Conservation (phyloP, 2,329 filamentous ascomycete genomes). For the Zymoseptoria passerinii region DNA sequence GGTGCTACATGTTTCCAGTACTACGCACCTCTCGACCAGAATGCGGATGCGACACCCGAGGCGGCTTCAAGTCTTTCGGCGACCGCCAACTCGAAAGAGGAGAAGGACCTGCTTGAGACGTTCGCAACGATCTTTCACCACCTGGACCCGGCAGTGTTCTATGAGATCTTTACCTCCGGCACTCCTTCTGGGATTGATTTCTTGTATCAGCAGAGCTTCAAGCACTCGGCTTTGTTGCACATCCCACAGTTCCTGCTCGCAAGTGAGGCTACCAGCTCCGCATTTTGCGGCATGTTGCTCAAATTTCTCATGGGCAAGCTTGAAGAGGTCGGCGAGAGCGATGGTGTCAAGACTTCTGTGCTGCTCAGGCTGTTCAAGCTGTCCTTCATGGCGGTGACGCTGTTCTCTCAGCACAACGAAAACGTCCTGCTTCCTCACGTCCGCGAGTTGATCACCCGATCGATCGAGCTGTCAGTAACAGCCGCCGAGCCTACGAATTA, state of each 20-base stretch:
- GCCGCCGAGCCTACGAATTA: conserved; percentile 99
- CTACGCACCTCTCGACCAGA: conserved; percentile 79
- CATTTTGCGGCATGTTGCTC: conserved; percentile 95
- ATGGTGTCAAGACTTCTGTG: conserved; percentile 88
- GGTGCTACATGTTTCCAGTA: conserved; percentile 95
- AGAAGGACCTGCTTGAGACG: conserved; percentile 93
- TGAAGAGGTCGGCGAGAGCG: conserved; percentile 83
- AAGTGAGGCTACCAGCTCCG: conserved; percentile 95
- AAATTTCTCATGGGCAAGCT: conserved; percentile 97
- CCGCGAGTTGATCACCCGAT: conserved; percentile 93
- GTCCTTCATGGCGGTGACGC: conserved; percentile 97
- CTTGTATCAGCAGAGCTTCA: conserved; percentile 95
- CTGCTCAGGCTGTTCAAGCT: conserved; percentile 91
- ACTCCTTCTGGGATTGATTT: conserved; percentile 69
- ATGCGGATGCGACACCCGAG: conserved; percentile 64
- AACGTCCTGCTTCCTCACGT: conserved; percentile 92
- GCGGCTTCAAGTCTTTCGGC: conserved; percentile 66
- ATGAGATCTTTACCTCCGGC: conserved; percentile 68
- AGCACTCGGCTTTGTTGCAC: conserved; percentile 87
- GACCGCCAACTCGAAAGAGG: conserved; percentile 71
- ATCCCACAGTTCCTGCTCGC: conserved; percentile 97
- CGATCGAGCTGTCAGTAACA: conserved; percentile 88
- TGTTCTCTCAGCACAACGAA: conserved; percentile 92
- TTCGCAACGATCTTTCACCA: conserved; percentile 98
- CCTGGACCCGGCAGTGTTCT: conserved; percentile 95